A percentile compares a stretch with the other conserved stretches of the same genome.
Evolutionary conservation across 805 yeast species (phyloP).

Genomic region (Candida caryicola): DNA sequence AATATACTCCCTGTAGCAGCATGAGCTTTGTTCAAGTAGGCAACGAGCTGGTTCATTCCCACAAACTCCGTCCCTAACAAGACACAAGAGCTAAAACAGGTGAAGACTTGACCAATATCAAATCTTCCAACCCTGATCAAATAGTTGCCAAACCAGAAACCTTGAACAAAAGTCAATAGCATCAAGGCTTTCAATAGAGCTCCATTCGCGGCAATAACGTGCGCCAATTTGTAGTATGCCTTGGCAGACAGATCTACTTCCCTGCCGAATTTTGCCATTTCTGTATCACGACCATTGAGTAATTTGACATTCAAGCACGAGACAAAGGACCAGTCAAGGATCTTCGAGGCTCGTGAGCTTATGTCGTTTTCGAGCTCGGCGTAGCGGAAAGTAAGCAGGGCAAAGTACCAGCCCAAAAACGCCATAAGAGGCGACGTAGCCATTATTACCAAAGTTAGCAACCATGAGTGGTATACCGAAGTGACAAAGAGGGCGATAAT

Average conservation of each 20-base stretch:
- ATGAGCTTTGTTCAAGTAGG: constrained; percentile 65
- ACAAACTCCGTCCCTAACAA: constrained; percentile 63
- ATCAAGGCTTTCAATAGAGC: constrained; percentile 57
- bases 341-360: constrained; percentile 55
- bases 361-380: constrained; percentile 55
- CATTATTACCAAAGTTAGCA: constrained; percentile 73
- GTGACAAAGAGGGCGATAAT: constrained; percentile 54
- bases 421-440: constrained; percentile 71
- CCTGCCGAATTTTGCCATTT: constrained; percentile 42
- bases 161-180: constrained; percentile 80
- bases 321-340: constrained; percentile 67
- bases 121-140: constrained; percentile 54
- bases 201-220: constrained; percentile 52
- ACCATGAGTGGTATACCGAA: constrained; percentile 80
- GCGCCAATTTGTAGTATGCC: constrained; percentile 42
- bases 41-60: constrained; percentile 53
- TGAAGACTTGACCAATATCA: constrained; percentile 62
- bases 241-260: constrained; percentile 35
- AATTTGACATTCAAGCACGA: constrained; percentile 60
- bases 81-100: constrained; percentile 81
- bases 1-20: constrained; percentile 60
- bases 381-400: constrained; percentile 47
- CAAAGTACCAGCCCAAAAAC: constrained; percentile 45
- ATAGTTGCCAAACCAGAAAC: constrained; percentile 85
- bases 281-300: constrained; percentile 55